A percentile compares a stretch with the other conserved stretches of the same genome.
Conservation (phyloP, 2,329 filamentous ascomycete species). For the Elsinoe arachidis region DNA sequence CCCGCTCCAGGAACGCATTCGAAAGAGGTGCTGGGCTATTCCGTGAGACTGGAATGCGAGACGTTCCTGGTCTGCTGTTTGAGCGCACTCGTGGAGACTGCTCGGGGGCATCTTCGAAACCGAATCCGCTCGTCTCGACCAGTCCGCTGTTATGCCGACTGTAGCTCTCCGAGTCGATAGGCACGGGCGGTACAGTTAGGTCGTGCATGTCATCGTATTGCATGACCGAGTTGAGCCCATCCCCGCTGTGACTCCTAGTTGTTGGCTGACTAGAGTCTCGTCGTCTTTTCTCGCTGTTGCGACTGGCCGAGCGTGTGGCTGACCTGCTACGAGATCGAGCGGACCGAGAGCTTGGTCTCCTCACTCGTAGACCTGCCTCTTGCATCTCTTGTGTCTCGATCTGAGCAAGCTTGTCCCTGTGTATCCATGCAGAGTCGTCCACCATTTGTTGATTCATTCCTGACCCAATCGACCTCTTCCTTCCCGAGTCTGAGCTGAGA, state of each 20-base stretch:
- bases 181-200: constrained; percentile 1
- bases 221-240: constrained; percentile 13
- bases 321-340: constrained; percentile 24
- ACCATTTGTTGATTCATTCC: constrained; percentile 9
- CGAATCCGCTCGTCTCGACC: constrained; percentile 10
- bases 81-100: constrained; percentile 53
- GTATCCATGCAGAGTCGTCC: constrained; percentile 72
- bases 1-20: constrained; percentile 62
- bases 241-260: constrained; percentile 17
- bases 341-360: constrained; percentile 43
- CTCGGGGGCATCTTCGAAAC: constrained; percentile 47
- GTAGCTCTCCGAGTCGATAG: constrained; percentile 8
- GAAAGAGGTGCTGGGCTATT: constrained; percentile 69
- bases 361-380: constrained; percentile 61
- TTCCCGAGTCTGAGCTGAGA: constrained; percentile 1
- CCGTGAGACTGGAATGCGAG: constrained; percentile 80
- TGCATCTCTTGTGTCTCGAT: constrained; percentile 76
- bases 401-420: constrained; percentile 71
- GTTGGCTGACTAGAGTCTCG: constrained; percentile 19
- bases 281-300: constrained; percentile 20
- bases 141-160: constrained; percentile 12
- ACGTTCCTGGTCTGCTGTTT: constrained; percentile 45
- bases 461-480: constrained; percentile 5
- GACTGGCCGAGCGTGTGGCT: constrained; percentile 23
- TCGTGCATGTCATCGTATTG: constrained; percentile 13